These are phyloP conservation scores for Fraxinus quadrangulata DNA, from an alignment of 257 asterid genomes.

Conservation along the genomic window DNA sequence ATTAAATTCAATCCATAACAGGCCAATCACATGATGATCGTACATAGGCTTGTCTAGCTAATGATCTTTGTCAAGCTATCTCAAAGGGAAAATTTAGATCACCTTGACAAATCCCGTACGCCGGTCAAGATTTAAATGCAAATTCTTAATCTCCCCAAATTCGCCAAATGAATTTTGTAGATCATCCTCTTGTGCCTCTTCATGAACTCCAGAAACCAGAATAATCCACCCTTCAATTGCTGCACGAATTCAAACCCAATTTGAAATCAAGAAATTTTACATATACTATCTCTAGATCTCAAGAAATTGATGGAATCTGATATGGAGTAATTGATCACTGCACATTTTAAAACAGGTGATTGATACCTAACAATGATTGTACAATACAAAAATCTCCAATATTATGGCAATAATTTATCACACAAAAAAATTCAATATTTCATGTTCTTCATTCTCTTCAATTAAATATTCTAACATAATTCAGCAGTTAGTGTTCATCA, in stretches of 20 bases:
- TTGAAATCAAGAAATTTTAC: constrained; percentile 19
- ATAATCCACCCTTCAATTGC: constrained; percentile 99
- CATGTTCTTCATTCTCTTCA: background rate
- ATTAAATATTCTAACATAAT: background rate
- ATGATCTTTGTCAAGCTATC: background rate
- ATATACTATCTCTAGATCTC: background rate
- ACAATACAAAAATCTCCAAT: background rate
- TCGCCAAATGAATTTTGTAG: constrained; percentile 78
- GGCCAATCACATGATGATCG: background rate
- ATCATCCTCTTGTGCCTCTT: constrained; percentile 97
- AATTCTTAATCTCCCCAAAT: constrained; percentile 78
- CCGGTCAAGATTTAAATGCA: constrained; percentile 94
- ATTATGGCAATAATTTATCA: background rate
- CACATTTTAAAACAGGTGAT: background rate
- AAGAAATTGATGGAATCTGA: background rate
- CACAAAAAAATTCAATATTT: background rate
- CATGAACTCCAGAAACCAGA: constrained; percentile 91
- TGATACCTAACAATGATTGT: background rate
- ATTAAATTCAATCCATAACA: background rate
- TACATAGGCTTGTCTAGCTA: background rate
- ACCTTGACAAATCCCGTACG: constrained; percentile 98
- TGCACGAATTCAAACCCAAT: constrained; percentile 43
- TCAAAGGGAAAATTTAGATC: constrained; percentile 4
- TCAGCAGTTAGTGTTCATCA: no score
- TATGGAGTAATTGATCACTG: background rate